Evolutionary conservation across 1,284 basidiomycete genomes (phyloP).

Genomic region (Heterobasidion occidentale): DNA sequence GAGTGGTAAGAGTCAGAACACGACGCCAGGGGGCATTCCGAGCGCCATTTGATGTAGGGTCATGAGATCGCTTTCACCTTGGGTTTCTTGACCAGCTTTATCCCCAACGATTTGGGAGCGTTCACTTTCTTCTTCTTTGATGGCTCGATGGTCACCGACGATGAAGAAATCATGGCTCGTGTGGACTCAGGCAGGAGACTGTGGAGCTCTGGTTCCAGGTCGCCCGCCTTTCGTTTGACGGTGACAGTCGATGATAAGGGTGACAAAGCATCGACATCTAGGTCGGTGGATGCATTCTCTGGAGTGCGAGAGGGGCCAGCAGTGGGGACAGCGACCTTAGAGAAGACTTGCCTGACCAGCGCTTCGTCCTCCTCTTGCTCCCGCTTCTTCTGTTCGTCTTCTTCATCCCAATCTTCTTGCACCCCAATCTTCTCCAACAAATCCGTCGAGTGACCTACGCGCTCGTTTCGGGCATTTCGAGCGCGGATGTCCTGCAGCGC

Average conservation of each 20-base stretch:
- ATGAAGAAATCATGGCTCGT: constrained; percentile 52
- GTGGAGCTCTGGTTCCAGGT: constrained; percentile 60
- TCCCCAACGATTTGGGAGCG: constrained; percentile 57
- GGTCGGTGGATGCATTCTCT: neutral
- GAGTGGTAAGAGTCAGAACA: too few species aligned
- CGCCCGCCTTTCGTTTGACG: constrained; percentile 75
- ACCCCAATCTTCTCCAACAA: constrained; percentile 46
- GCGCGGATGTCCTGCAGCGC: constrained; percentile 92
- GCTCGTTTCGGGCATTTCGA: constrained; percentile 87
- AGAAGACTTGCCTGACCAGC: constrained; percentile 81
- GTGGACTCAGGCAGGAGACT: constrained; percentile 71
- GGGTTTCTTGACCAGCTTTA: constrained; percentile 63
- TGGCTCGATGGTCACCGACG: constrained; percentile 29
- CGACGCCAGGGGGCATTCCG: too few species aligned
- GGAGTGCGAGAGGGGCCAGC: constrained; percentile 18
- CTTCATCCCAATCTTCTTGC: constrained; percentile 64
- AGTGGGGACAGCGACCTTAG: constrained; percentile 50
- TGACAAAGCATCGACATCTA: constrained; percentile 6
- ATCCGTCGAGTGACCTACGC: constrained; percentile 62
- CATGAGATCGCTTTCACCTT: neutral
- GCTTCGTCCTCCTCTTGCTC: constrained; percentile 91
- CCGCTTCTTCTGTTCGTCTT: constrained; percentile 53
- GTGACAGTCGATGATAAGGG: constrained; percentile 37
- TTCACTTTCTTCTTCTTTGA: constrained; percentile 62
- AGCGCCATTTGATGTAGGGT: too few species aligned